A percentile compares a stretch with the other conserved stretches of the same genome.
Evolutionary conservation across 345 rosid species (phyloP).

Genomic region (Reutealis trisperma): DNA sequence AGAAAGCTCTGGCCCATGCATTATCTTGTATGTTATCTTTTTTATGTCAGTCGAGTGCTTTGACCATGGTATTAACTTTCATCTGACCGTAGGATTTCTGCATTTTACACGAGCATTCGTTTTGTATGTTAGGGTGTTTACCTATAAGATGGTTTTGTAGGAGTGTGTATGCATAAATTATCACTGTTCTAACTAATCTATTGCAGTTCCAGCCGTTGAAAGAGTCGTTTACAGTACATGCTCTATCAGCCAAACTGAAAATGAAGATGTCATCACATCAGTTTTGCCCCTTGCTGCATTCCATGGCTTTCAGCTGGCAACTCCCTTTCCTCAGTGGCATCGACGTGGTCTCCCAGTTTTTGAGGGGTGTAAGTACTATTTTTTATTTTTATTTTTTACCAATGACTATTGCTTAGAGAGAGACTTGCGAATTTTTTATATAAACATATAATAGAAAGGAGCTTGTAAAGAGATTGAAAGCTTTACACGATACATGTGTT

Average conservation of each 20-base stretch:
- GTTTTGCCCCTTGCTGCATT: slow-evolving; percentile 55
- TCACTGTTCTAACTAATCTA: neutral
- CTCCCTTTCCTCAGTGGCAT: slow-evolving; percentile 76
- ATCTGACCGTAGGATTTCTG: neutral
- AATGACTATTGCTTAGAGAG: neutral
- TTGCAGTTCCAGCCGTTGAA: slow-evolving; percentile 62
- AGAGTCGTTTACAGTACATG: slow-evolving; percentile 90
- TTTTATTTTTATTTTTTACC: no score
- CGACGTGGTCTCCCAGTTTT: slow-evolving; percentile 76
- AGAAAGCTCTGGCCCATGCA: slow-evolving; percentile 82
- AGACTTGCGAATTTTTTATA: no score
- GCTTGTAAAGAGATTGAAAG: no score
- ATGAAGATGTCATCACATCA: slow-evolving; percentile 79
- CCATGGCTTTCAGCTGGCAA: slow-evolving; percentile 55
- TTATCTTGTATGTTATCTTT: slow-evolving; percentile 57
- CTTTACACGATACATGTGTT: no score
- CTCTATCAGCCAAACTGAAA: slow-evolving; percentile 81
- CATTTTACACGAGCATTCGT: neutral
- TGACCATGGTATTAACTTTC: neutral
- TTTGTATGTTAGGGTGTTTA: neutral
- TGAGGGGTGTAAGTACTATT: slow-evolving; percentile 58
- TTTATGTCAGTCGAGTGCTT: neutral
- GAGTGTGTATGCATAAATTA: no score
- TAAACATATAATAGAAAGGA: neutral
- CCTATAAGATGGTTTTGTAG: neutral